A percentile compares a stretch with the other conserved stretches of the same genome.
Conservation (phyloP, 2,329 filamentous ascomycete genomes). For the Cyclaneusma minus region DNA sequence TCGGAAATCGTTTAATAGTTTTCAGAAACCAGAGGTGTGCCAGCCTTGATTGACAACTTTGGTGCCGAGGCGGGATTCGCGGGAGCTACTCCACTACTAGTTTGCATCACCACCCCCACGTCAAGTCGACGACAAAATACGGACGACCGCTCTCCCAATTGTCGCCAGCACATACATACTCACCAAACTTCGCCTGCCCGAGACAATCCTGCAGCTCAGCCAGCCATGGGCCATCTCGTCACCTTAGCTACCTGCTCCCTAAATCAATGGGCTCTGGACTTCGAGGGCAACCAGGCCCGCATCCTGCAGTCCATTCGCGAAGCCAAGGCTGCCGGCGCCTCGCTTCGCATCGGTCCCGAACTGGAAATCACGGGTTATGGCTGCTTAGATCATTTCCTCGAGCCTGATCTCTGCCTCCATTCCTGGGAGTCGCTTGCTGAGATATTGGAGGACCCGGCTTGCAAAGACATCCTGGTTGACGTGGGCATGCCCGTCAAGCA, state of each 20-base stretch:
- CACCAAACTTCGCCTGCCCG: too few species aligned
- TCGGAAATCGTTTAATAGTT: too few species aligned
- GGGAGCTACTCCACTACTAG: too few species aligned
- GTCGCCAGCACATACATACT: too few species aligned
- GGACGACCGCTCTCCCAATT: too few species aligned
- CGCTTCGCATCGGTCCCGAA: constrained; percentile 37
- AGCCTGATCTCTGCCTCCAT: constrained; percentile 37
- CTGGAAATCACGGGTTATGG: constrained; percentile 31
- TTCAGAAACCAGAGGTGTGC: too few species aligned
- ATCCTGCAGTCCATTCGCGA: constrained; percentile 40
- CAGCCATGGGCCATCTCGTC: constrained; percentile 24
- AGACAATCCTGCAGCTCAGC: too few species aligned
- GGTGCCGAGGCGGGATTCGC: too few species aligned
- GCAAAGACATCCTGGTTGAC: constrained; percentile 51
- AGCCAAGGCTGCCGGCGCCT: constrained; percentile 38
- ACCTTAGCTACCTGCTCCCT: constrained; percentile 26
- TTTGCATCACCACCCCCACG: too few species aligned
- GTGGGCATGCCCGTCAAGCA: constrained; percentile 48
- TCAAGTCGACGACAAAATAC: too few species aligned
- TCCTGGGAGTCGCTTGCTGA: constrained; percentile 45
- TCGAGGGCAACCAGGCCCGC: constrained; percentile 39
- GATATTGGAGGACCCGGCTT: constrained; percentile 43
- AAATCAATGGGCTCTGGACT: constrained; percentile 37
- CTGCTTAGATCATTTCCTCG: constrained; percentile 37
- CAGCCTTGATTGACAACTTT: too few species aligned